Conservation (phyloP, 2,329 filamentous ascomycete genomes). For the Nannizziopsis barbatae region DNA sequence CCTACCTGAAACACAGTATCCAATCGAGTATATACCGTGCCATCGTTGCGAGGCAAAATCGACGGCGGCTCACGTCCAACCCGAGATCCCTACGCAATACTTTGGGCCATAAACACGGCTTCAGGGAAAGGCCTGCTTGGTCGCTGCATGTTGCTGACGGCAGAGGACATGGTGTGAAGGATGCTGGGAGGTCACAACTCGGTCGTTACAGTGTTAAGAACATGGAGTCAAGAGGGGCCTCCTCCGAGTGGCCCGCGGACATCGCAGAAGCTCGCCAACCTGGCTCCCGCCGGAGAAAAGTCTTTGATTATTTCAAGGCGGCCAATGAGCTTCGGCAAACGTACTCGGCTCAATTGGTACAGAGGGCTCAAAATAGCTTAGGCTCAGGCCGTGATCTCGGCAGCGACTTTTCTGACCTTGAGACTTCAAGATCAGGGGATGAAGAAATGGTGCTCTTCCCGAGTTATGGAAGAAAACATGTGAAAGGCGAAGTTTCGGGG, state of each 20-base stretch:
- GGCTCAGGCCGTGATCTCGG: conserved; percentile 47
- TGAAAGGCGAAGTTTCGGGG: conserved; percentile 35
- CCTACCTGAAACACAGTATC: conserved; percentile 54
- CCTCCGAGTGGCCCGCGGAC: conserved; percentile 17
- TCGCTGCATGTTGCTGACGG: not conserved
- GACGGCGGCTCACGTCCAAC: conserved; percentile 13
- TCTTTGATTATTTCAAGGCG: conserved; percentile 61
- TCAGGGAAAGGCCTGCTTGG: not conserved
- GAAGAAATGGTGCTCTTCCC: conserved; percentile 95
- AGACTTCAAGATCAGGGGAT: conserved; percentile 65
- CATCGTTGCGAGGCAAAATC: conserved; percentile 54
- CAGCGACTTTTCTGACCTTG: conserved; percentile 70
- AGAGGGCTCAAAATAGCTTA: conserved; percentile 38
- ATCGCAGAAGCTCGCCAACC: conserved; percentile 40
- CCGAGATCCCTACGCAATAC: not conserved
- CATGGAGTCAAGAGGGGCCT: conserved; percentile 17
- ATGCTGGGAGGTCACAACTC: conserved; percentile 2
- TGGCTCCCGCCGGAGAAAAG: conserved; percentile 64
- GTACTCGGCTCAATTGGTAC: conserved; percentile 48
- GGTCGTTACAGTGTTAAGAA: conserved; percentile 11
- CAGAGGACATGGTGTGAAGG: not conserved
- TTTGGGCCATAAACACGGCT: not conserved
- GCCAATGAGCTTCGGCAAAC: conserved; percentile 61
- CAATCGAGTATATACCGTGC: conserved; percentile 69
- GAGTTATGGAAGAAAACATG: conserved; percentile 72